These are phyloP conservation scores for Daldinia bambusicola DNA, from an alignment of 495 filamentous ascomycete species.

Conservation along the genomic window DNA sequence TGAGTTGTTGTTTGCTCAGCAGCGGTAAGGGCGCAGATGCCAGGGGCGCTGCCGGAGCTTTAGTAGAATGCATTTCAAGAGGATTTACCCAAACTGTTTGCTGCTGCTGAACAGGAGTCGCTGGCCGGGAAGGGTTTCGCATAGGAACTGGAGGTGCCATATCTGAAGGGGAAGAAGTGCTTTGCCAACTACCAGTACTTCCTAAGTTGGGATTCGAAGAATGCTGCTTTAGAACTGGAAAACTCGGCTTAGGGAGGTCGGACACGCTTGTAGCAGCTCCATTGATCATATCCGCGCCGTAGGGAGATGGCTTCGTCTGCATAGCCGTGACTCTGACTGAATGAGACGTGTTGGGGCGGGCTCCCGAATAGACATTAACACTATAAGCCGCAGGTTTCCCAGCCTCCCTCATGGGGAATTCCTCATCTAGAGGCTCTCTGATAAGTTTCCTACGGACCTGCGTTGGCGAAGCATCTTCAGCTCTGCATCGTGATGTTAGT, in stretches of 20 bases:
- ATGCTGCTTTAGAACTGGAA: slow-evolving; percentile 47
- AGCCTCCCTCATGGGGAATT: slow-evolving; percentile 41
- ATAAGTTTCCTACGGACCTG: slow-evolving; percentile 47
- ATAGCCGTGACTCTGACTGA: slow-evolving; percentile 40
- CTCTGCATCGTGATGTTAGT: slow-evolving; percentile 47
- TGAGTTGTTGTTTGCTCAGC: slow-evolving; percentile 44
- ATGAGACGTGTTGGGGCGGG: slow-evolving; percentile 48
- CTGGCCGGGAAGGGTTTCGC: slow-evolving; percentile 37
- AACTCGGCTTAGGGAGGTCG: slow-evolving; percentile 47
- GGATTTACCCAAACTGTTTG: slow-evolving; percentile 53
- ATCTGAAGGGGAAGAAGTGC: slow-evolving; percentile 36
- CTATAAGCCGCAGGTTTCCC: slow-evolving; percentile 37
- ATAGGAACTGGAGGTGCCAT: slow-evolving; percentile 41
- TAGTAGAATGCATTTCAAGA: slow-evolving; percentile 54
- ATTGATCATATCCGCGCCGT: slow-evolving; percentile 47
- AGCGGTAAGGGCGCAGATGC: slow-evolving; percentile 47
- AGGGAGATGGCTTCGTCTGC: slow-evolving; percentile 43
- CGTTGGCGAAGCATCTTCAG: slow-evolving; percentile 32
- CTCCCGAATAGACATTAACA: slow-evolving; percentile 47
- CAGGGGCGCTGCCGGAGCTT: slow-evolving; percentile 24
- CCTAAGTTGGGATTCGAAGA: slow-evolving; percentile 55
- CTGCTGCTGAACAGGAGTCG: slow-evolving; percentile 43
- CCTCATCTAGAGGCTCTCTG: slow-evolving; percentile 47
- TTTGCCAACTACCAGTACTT: slow-evolving; percentile 41
- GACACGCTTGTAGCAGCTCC: slow-evolving; percentile 53